Conservation (phyloP, 179 eudicot species). For the Corrigiola litoralis region DNA sequence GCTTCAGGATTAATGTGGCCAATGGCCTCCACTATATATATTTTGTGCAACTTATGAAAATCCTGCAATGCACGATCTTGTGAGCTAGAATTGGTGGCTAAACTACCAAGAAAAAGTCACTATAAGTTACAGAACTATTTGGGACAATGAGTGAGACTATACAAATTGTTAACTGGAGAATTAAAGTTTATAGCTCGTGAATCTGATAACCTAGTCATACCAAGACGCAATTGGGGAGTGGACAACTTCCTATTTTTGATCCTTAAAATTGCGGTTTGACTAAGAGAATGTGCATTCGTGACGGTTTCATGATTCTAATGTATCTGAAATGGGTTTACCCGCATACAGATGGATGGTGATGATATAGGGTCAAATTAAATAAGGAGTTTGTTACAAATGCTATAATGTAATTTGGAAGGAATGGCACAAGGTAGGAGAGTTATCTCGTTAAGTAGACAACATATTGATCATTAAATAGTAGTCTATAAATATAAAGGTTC, state of each 20-base stretch:
- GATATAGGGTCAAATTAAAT: constrained; percentile 12
- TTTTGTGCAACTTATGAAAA: neutral
- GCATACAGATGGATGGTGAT: constrained; percentile 17
- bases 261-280: constrained; percentile 13
- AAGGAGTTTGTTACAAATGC: constrained; percentile 20
- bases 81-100: constrained; percentile 24
- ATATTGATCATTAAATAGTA: too few relatives aligned
- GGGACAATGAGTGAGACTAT: constrained; percentile 11
- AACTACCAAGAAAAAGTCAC: constrained; percentile 14
- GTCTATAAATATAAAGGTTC: too few relatives aligned
- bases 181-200: constrained; percentile 24
- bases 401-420: constrained; percentile 25
- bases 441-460: neutral
- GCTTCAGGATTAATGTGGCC: too few relatives aligned
- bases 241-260: neutral
- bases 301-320: constrained; percentile 18
- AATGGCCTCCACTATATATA: too few relatives aligned
- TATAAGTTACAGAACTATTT: constrained; percentile 24
- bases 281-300: constrained; percentile 24
- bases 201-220: constrained; percentile 26
- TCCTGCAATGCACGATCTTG: constrained; percentile 11
- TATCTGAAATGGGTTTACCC: constrained; percentile 13
- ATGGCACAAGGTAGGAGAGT: constrained; percentile 18
- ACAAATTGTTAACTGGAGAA: constrained; percentile 30
- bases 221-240: constrained; percentile 26